Base-by-base conservation (phyloP, 306 rosid species). In the Vigna hirtella region DNA sequence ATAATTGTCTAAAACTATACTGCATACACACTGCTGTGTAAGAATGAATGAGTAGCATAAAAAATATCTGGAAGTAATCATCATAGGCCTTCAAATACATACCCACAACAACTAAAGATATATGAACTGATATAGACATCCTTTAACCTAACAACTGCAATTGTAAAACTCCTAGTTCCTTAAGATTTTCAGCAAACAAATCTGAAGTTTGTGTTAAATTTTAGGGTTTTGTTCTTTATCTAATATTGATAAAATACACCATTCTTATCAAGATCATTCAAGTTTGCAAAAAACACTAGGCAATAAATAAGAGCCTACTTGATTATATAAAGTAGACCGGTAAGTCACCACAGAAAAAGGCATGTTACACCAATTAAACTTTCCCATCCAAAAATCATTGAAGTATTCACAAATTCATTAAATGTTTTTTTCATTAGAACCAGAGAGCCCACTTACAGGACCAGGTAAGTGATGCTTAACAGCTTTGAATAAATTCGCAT, bases 381-480 rank as follows among this genome's bases (percentile, higher is more conserved):
- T 16, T 18, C 36, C 43, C n/a, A 28, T 65, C 57, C 13, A 67
- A 63, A 74, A 61, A 26, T 68, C 45, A 65, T 52, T 32, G 40
- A 65, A 34, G 50, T 57, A 52, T 72, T 56, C 73, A 47, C n/a
- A 74, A 55, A 45, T 59, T 56, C 77, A 73, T 48, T 13, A 34
- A 62, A 5, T 51, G 49, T 58, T 38, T 65, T 65, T 26, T 28
- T 26, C 16, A 72, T 51, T 15, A 59, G 38, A 80, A 70, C 79
- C 22, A 78, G 66, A 66, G 47, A 88, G 72, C 74, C 79, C 56
- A 90, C 98, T 92, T 85, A 94, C 98, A 15, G 98, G 98, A 58
- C 98, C 98, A 66, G 98, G 98, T 81, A 94, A 86, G 90, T 81
- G 91, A 51, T 89, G 93, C 88, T 94, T 94, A 69, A 92, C 90